Percentiles rank a stretch among this genome's conserved stretches.
Evolutionary conservation across 2,329 filamentous ascomycete genomes (phyloP).

Genomic region (Orbilia javanica): DNA sequence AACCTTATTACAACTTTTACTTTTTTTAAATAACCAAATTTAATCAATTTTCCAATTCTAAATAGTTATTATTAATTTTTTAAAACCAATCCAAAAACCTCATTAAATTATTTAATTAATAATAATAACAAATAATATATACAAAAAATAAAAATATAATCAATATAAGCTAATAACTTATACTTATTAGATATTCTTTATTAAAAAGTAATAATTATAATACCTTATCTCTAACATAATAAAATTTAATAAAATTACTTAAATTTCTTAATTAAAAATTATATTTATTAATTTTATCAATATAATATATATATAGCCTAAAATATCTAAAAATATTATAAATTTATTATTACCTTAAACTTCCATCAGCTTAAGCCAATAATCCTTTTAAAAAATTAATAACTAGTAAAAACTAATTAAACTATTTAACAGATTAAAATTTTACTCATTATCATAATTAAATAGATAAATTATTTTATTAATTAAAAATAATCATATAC

Average conservation of each 20-base stretch:
- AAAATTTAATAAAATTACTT: slow-evolving; percentile 67
- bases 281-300: slow-evolving; percentile 67
- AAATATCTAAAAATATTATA: slow-evolving; percentile 65
- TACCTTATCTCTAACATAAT: slow-evolving; percentile 67
- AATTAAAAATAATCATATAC: slow-evolving; percentile 67
- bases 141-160: slow-evolving; percentile 68
- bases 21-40: slow-evolving; percentile 68
- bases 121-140: slow-evolving; percentile 67
- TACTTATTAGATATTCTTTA: slow-evolving; percentile 68
- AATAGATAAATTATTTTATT: slow-evolving; percentile 67
- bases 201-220: slow-evolving; percentile 68
- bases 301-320: slow-evolving; percentile 65
- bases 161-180: slow-evolving; percentile 67
- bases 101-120: slow-evolving; percentile 68
- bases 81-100: slow-evolving; percentile 66
- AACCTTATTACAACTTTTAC: slow-evolving; percentile 68
- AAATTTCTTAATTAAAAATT: slow-evolving; percentile 66
- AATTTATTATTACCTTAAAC: slow-evolving; percentile 64
- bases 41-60: slow-evolving; percentile 66
- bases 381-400: slow-evolving; percentile 66
- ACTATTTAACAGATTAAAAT: slow-evolving; percentile 67
- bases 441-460: slow-evolving; percentile 68
- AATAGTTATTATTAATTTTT: slow-evolving; percentile 63
- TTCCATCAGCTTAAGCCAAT: slow-evolving; percentile 65
- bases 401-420: slow-evolving; percentile 64